Evolutionary conservation across 2,329 filamentous ascomycete genomes (phyloP), one percentile per base, ranked within the genome.

Genomic region (Teratosphaeria gauchensis): DNA sequence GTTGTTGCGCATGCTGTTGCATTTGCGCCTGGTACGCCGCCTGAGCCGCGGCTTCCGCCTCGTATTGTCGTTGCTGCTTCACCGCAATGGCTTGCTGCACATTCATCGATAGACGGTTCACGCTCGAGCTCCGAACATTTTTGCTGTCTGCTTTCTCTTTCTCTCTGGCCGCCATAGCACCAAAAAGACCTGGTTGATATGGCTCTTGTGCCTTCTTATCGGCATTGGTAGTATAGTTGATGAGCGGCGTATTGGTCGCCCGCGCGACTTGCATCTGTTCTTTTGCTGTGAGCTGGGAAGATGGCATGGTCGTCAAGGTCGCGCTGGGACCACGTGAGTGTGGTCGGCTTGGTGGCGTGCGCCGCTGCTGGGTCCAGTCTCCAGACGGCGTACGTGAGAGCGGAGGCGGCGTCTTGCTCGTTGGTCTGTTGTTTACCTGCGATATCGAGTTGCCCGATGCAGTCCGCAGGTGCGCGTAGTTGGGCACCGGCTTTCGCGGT

Each of bases 211-310:
- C 51, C 38, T 67, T 60, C 46, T 64, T 65, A 38, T 61, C 56
- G 55, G 79, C 78, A 55, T 81, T 81, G 42, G 70, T 73, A 4
- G 81, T 82, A 70, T 95, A 77, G 59, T 82, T 84, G 65, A 95
- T 82, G 55, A 95, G 77, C 0, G 91, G 88, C 0, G 84, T 85
- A 0, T 89, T 88, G 0, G 90, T 95, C 65, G 90, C 80, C 42
- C 88, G 84, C 9, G 91, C 89, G n/a, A 95, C 82, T 65, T 95
- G 87, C 73, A 95, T 90, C 71, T 95, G 91, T 72, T 96, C 91
- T 16, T 88, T 84, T 19, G 91, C 91, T 21, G 89, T 91, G n/a
- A 96, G 78, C 59, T 86, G 82, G 0, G 77, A 74, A 8, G 82
- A 79, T 28, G 81, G 74, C 63, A 84, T 79, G 54, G 59, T 59